phyloP scores from a whole-genome alignment of 495 filamentous ascomycete genomes.

The Podospora fimiseda region DNA sequence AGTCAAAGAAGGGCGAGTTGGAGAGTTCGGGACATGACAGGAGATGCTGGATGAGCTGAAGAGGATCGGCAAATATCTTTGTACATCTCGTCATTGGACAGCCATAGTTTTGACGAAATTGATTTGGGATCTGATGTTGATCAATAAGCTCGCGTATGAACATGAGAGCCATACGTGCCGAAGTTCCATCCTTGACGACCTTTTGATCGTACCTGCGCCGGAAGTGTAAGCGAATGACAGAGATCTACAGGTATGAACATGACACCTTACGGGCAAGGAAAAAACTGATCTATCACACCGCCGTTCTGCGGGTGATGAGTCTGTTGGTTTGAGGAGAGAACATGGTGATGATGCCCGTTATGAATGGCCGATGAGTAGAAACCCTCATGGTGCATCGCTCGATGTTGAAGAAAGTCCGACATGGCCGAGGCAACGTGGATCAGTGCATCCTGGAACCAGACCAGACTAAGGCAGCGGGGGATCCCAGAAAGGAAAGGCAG shows the following conservation, averaged over 20 bases:
- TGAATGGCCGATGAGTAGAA: conserved; percentile 19
- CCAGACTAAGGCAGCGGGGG: conserved; percentile 23
- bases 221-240: conserved; percentile 7
- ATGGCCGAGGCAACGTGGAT: conserved; percentile 29
- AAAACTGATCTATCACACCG: conserved; percentile 17
- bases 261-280: conserved; percentile 27
- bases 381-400: conserved; percentile 28
- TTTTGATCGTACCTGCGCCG: conserved; percentile 28
- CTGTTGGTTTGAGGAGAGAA: conserved; percentile 12
- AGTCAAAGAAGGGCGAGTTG: conserved; percentile 25
- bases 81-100: conserved; percentile 31
- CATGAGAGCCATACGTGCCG: conserved; percentile 30
- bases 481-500: conserved; percentile 19
- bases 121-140: conserved; percentile 17
- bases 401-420: conserved; percentile 27
- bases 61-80: conserved; percentile 14
- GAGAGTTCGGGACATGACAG: conserved; percentile 26
- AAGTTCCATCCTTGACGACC: conserved; percentile 23
- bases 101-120: conserved; percentile 19
- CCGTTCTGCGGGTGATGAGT: conserved; percentile 17
- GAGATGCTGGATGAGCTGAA: conserved; percentile 29
- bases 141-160: conserved; percentile 32
- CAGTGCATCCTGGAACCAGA: conserved; percentile 31
- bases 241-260: neutral
- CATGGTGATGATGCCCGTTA: conserved; percentile 13